Base-by-base conservation (phyloP, 768 basidiomycete species). In the Imleria badia region DNA sequence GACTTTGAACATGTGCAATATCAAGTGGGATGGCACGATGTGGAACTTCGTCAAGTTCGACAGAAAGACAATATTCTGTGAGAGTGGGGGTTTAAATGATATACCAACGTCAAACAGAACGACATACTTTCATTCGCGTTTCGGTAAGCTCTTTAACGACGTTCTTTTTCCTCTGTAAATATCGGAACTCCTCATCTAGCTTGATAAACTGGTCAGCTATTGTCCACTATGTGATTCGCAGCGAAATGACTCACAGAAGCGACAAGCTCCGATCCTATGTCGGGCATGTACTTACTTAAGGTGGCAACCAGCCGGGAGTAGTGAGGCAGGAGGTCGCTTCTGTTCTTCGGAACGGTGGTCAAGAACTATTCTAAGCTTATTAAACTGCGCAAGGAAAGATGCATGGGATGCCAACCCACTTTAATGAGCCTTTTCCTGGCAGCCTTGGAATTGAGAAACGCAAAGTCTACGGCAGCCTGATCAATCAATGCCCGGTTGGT, bases 151-250 rank as follows among this genome's bases (percentile, higher is more conserved):
- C 95, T 65, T 89, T 90, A 29, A 96, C 86, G 2, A 94, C 86
- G 45, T 91, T 93, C 73, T 92, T 94, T 76, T 98, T 98, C 51
- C 88, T 78, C 64, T 98, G 96, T 13, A 99, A 75, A 64, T 98
- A 99, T 9, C 92, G 83, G 68, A 98, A 95, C 68, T 98, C 96
- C 62, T 98, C 96, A 61, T 98, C 95, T 49, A 99, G 81, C 95
- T 97, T 63, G 23, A 46, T 23, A 44, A 42, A 7, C 34, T 31
- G 23, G 52, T 59, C 58, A 59, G 33, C 45, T 35, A 42, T 36
- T 26, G 34, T 45, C 45, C 33, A 13, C 34, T 19, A 36, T 14
- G 48, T 31, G 17, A 2, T 44, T 48, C 23, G 12, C 19, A 22
- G 15, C 7, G 11, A 45, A 13, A 30, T 19, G 23, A 79, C 91